Conservation (phyloP, 192 early-diverging fungal species). For the Mortierella hygrophila region DNA sequence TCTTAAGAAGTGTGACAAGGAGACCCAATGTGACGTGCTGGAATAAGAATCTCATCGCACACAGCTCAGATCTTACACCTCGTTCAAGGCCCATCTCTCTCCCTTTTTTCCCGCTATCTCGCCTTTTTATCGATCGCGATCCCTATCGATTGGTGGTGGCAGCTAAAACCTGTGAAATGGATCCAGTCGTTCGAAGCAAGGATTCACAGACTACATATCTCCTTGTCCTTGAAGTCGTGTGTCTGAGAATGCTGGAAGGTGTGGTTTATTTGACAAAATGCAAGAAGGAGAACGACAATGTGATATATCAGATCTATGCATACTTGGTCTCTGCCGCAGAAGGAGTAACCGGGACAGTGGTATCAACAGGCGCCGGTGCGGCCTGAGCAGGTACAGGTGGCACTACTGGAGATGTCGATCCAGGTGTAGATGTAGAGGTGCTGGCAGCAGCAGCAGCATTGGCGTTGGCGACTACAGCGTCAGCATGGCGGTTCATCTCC, state of each 20-base stretch:
- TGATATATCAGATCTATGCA: neutral
- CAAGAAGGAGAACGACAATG: neutral
- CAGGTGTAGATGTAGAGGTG: neutral
- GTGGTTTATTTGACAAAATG: neutral
- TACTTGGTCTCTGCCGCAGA: neutral
- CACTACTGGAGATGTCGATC: neutral
- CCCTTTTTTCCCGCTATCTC: neutral
- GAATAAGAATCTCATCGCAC: neutral
- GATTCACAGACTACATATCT: neutral
- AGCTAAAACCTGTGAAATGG: neutral
- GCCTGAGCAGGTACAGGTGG: neutral
- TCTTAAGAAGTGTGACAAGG: no score
- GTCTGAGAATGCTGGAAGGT: neutral
- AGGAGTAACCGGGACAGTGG: neutral
- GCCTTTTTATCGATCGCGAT: no score
- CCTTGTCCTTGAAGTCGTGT: neutral
- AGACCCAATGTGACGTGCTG: neutral
- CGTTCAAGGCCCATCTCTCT: neutral
- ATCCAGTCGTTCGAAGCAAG: neutral
- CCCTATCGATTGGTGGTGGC: no score
- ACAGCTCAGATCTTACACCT: neutral
- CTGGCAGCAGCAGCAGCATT: neutral
- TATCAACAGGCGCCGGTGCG: neutral
- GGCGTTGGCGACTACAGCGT: conserved; percentile 14
- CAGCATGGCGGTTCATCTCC: conserved; percentile 36